Base-by-base conservation (phyloP, 768 basidiomycete species). In the Leccinum olivaceopallidum region DNA sequence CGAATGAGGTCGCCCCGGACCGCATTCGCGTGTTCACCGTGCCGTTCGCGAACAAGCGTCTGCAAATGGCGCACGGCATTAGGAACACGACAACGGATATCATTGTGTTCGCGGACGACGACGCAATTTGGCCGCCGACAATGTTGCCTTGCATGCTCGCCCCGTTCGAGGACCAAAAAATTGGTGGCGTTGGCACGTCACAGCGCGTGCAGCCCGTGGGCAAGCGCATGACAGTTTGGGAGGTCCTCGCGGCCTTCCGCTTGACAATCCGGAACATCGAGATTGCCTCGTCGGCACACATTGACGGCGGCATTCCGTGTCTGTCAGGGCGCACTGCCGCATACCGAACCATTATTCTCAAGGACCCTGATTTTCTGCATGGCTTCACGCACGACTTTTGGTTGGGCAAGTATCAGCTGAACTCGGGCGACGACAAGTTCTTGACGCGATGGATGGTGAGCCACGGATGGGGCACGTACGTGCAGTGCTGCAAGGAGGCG, bases 361-460 rank as follows among this genome's bases (percentile, higher is more conserved):
- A 95, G 75, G 95, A 95, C 71, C 94, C 94, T 9, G 92, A 93
- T 61, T 97, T 97, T 73, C 72, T 96, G 22, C 86, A 94, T 67
- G 92, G 92, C 28, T 97, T 96, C 77, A 95, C 94, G 16, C 92
- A 95, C 73, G 94, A 96, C 73, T 92, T 87, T 70, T 95, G 94
- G 94, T 75, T 94, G 37, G 92, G 89, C 58, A 95, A 94, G 76
- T 96, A 95, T 76, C 94, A 95, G 74, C 85, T 95, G 64, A 95
- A 95, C 73, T 94, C 91, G 4, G 93, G 94, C 24, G 94, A 95
- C 76, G 92, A 94, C 80, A 94, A 96, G 75, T 96, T 94, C 77
- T 78, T 96, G 71, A 98, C 95, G 18, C 80, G 94, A 50, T 96
- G 95, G 94, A 94, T 95, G 92, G 94, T 96, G 61, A 88, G 86